Base-by-base conservation (phyloP, 768 basidiomycete genomes). In the Lepiota venenata region DNA sequence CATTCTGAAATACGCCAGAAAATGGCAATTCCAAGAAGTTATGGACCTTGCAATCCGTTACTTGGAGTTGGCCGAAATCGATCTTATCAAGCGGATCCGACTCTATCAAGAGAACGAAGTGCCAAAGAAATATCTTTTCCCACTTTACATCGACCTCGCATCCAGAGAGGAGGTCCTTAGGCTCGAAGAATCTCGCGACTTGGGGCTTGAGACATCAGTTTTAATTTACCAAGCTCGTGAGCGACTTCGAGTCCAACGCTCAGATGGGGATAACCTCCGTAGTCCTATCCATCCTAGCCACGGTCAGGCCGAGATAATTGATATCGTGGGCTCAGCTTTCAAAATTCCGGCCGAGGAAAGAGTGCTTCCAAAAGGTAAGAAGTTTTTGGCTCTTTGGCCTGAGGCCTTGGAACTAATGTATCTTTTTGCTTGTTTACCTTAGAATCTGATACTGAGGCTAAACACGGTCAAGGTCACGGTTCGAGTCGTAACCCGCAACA, bases 81-180 rank as follows among this genome's bases (percentile, higher is more conserved):
- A 27, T 5, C 50, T 60, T 0, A 59, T 64, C 0, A 2, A 59
- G 7, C 58, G 65, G 0, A 79, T 90, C 38, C 69, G 72, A 0
- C 68, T 82, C 0, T 88, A 88, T 56, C 78, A 81, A 50, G 61
- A 71, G 11, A 78, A 80, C 63, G 62, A 73, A 0, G 71, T 87
- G 45, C 73, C 82, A 58, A 64, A 65, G 3, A 64, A 71, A 2
- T 69, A 81, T 27, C 69, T 88, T 3, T 65, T 82, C 10, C 79
- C 81, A 0, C 75, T 84, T 0, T 89, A 86, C 50, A 70, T 76
- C 0, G 65, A 74, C 0, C 71, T 91, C 0, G 82, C 81, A 46
- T 67, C 69, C 5, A 77, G 85, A 8, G 71, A 74, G 1, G 74
- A 72, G 0, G 75, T 82, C 0, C 71, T 87, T 4, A 73, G 74